Evolutionary conservation across 768 basidiomycete species (phyloP), one percentile per base, ranked within the genome.

Genomic region (Lactifluus rugatus): DNA sequence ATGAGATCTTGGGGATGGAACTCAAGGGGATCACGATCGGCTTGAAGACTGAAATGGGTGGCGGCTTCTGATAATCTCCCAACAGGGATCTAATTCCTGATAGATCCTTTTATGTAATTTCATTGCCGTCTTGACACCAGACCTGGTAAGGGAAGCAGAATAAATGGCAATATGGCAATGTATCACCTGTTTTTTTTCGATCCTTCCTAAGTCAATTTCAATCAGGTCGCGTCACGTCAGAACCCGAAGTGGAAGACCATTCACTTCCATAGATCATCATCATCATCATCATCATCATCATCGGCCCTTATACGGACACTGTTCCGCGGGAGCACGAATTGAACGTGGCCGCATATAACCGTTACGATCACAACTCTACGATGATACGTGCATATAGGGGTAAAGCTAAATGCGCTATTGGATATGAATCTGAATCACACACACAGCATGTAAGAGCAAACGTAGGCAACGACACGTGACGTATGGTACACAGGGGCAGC

Each of bases 1-100:
- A 56, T 56, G 46, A n/a, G 48, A 56, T 56, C 54, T 56, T 23
- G 47, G 39, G 46, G 9, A 31, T n/a, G 53, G 32, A 56, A 48
- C 31, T 47, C 23, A 31, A 49, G 54, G 42, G 54, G 54, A 56
- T 56, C 54, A 56, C 54, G 54, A 56, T 56, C 54, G 54, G 47
- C 46, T 37, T 46, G 45, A 45, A 34, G 46, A 46, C 47, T 47
- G 46, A 46, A 26, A 23, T 55, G 54, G 54, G 21, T 42, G 42
- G 26, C 47, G 26, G 46, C 36, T 55, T 55, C 46, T 55, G 54
- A 55, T 55, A 48, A 55, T 55, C 54, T 21, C 13, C 36, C n/a
- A 48, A n/a, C 19, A 21, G 19, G 54, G 54, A 55, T 55, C 54
- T 52, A 42, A 42, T 41, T 52, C 23, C 19, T 44, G 31, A n/a